Evolutionary conservation across 331 rosid genomes (phyloP), one percentile per base, ranked within the genome.

Genomic region (Saraca asoca): DNA sequence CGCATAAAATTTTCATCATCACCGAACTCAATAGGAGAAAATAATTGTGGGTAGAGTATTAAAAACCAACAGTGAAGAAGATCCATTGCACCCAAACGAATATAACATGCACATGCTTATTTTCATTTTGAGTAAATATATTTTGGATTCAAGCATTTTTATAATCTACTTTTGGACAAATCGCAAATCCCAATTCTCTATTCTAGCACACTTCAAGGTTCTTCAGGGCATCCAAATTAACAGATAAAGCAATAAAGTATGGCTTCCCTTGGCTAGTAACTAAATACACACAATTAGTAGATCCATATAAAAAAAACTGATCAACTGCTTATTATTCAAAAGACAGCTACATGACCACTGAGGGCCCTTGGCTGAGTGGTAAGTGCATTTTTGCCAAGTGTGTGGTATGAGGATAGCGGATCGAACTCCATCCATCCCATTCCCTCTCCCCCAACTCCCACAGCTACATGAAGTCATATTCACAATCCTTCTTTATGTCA

Each of bases 231-330:
- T 51, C 24, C 4, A 58, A 15, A 61, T 16, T 39, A 16, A 37
- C 60, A 5, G 5, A 48, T 39, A 72, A 45, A 16, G 7, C 29
- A 73, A 24, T 37, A 43, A 64, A 34, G 44, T 37, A 52, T 34
- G 34, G 35, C 42, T 6, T 2, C 17, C 14, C 16, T 2, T 1
- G 1, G 31, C 31, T 24, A 24, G 31, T 24, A 24, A 75, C 8
- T 50, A 68, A 12, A 12, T 46, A 19, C n/a, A 6, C n/a, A 12
- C 9, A 45, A 24, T 37, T 54, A 54, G 29, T 18, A 9, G 16
- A 63, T 35, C 67, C 58, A 43, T 24, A 67, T 59, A 44, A 31
- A n/a, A n/a, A n/a, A n/a, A n/a, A n/a, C n/a, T n/a, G n/a, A n/a
- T n/a, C n/a, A n/a, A n/a, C n/a, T 12, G 2, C 48, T 42, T 42